phyloP scores from a whole-genome alignment of 176 grass and related monocot species.

The barley (Hordeum vulgare) region MorexV3_pseudomolecules_assembly NC_058524.1:627881444-627881943 shows the following conservation, averaged over 20 bases:
- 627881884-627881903: background rate
- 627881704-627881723: conserved; percentile 76
- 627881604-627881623: background rate
- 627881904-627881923: background rate
- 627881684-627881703: conserved; percentile 83
- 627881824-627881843: conserved; percentile 76
- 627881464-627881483: conserved; percentile 73
- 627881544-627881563: background rate
- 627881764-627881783: conserved; percentile 81
- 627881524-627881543: conserved; percentile 95
- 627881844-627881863: conserved; percentile 64
- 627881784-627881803: conserved; percentile 94
- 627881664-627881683: conserved; percentile 74
- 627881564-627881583: background rate
- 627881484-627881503: conserved; percentile 67
- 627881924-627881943: background rate
- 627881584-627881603: background rate
- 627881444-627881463: conserved; percentile 46
- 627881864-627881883: conserved; percentile 73
- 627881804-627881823: conserved; percentile 64
- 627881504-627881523: conserved; percentile 91
- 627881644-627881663: conserved; percentile 72
- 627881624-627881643: background rate
- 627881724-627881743: conserved; percentile 40
- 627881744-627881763: conserved; percentile 94